A percentile compares a stretch with the other conserved stretches of the same genome.
Evolutionary conservation across 352 stramenopile genomes (phyloP).

Genomic region (Nothophytophthora sp.): DNA sequence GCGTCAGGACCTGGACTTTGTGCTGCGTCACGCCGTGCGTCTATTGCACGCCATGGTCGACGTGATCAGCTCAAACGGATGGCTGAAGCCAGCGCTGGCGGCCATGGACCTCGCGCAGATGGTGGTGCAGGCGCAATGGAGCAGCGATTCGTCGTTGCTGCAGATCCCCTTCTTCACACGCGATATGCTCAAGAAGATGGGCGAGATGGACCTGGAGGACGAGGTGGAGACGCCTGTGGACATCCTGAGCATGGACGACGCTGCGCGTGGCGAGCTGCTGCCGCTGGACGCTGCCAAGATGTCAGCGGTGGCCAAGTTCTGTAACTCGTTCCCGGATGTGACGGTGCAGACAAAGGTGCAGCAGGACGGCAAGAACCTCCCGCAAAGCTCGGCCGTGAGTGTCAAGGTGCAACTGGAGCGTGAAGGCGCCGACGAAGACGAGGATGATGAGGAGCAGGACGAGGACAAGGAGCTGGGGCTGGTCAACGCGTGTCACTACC

Average conservation of each 20-base stretch:
- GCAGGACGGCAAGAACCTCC: slow-evolving; percentile 90
- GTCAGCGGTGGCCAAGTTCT: slow-evolving; percentile 98
- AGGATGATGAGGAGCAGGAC: slow-evolving; percentile 69
- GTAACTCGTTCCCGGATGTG: slow-evolving; percentile 99
- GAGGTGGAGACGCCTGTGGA: slow-evolving; percentile 82
- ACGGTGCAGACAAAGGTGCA: slow-evolving; percentile 94
- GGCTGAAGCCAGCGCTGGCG: slow-evolving; percentile 97
- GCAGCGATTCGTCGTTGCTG: slow-evolving; percentile 95
- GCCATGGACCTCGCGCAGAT: slow-evolving; percentile 99
- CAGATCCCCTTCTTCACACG: slow-evolving; percentile 98
- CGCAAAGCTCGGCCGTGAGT: slow-evolving; percentile 88
- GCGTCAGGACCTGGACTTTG: slow-evolving; percentile 89
- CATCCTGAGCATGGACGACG: slow-evolving; percentile 94
- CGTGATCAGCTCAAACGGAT: slow-evolving; percentile 99
- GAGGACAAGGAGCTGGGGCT: slow-evolving; percentile 55
- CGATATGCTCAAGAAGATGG: slow-evolving; percentile 75
- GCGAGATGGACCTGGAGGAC: slow-evolving; percentile 61
- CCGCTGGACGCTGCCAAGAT: slow-evolving; percentile 88
- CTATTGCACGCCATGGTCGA: slow-evolving; percentile 99
- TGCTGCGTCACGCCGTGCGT: slow-evolving; percentile 92
- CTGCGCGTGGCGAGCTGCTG: slow-evolving; percentile 90
- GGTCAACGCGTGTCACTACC: slow-evolving; percentile 78
- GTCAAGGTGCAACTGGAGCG: slow-evolving; percentile 91
- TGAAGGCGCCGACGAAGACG: slow-evolving; percentile 94
- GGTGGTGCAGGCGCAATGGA: slow-evolving; percentile 99